Base-by-base conservation (phyloP, 2,329 filamentous ascomycete species). In the Plectosphaerella cucumerina region DNA sequence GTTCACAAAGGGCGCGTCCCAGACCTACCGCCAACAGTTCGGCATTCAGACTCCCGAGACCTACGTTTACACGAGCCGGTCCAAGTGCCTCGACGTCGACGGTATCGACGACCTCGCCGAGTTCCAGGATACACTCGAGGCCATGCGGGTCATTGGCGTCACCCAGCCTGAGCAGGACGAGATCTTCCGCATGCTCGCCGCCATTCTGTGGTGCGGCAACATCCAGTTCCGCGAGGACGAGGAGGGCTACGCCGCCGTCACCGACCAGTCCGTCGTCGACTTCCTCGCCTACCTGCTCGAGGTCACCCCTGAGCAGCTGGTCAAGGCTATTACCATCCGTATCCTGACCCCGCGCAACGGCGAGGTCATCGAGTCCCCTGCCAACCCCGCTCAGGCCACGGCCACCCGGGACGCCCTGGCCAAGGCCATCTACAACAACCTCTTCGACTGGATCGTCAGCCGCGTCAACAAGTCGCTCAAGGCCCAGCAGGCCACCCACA, bases 361-460 rank as follows among this genome's bases (percentile, higher is more conserved):
- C 26, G 84, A 86, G 64, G 75, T 86, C 15, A 86, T 86, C 54
- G 83, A 86, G 62, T 86, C 83, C 5, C 93, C 92, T 0, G 78
- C 96, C 56, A 97, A 99, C 69, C 84, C 85, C 2, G 81, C 91
- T 1, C 94, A 97, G 70, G 94, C 94, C 22, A 78, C 77, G 37
- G 84, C 94, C 26, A 95, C 95, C 8, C 84, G 92, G 58, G 94
- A 99, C 71, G 94, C 92, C 11, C 74, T 99, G 47, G 84, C 93
- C 54, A 97, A 94, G 76, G 92, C 86, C n/a, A 91, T 99, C 52
- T 99, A 99, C 71, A 88, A 88, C 77, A 97, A 97, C 65, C 81
- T 99, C 50, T 99, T 99, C 62, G 93, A 99, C 70, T 99, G 94
- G 94, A 97, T 99, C 58, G 92, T 97, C 18, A 83, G 87, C 61